Base-by-base conservation (phyloP, 192 early-diverging fungal genomes). In the Backusella tarrabulga region DNA sequence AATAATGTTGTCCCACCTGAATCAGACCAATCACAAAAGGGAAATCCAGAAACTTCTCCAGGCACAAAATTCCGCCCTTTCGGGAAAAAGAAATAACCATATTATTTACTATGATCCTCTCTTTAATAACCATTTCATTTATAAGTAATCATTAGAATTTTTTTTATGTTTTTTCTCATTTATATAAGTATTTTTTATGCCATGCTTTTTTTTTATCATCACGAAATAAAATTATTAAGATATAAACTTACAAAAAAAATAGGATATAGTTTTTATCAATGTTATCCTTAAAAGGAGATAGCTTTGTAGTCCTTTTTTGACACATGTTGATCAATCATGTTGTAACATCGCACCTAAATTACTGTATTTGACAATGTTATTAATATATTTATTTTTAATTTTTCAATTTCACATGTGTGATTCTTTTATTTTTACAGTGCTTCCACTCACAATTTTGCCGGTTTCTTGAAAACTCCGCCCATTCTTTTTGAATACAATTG, bases 61-160 rank as follows among this genome's bases (percentile, higher is more conserved):
- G 56, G 56, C 26, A 63, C 56, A 63, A 63, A 63, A 29, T 63
- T 63, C 56, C 56, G 56, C 56, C 56, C 56, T 29, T 63, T 63
- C 21, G 56, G 56, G 29, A 63, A 63, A 63, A 63, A 63, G 56
- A 63, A 63, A 29, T 63, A 63, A 63, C 11, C 26, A 0, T 63
- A 63, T 63, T 26, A 12, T 14, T 63, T 56, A 8, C 21, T 56
- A 56, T 56, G n/a, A n/a, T 63, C 56, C 9, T 29, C 21, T 60
- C 21, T 21, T 54, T 54, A 14, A 7, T 63, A 21, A 23, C n/a
- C 21, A n/a, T 9, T 56, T 56, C 19, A 56, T 56, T 56, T 63
- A 63, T 63, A 63, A 63, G 56, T 11, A 26, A 23, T 63, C 56
- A 63, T 63, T 32, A 63, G 56, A 60, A 26, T 63, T 63, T 50